Evolutionary conservation across 352 stramenopile species (phyloP).

Genomic region (Peronospora farinosa): DNA sequence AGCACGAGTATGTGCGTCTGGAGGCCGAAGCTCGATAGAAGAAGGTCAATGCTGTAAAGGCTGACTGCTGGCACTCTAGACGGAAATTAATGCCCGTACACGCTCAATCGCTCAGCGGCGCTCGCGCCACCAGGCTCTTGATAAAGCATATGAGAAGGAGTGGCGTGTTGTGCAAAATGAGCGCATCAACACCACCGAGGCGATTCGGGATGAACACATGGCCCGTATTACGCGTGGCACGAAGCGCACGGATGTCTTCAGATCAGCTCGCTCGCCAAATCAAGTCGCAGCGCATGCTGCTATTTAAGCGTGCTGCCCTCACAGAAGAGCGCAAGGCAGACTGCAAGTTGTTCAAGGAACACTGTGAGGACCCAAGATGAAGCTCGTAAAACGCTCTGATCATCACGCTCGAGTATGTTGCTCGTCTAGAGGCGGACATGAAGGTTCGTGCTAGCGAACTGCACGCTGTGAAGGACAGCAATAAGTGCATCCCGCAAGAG

Average conservation of each 20-base stretch:
- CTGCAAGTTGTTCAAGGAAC: conserved; percentile 72
- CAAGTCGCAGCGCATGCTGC: conserved; percentile 79
- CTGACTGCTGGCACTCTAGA: conserved; percentile 73
- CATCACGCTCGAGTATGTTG: conserved; percentile 82
- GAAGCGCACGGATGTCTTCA: conserved; percentile 82
- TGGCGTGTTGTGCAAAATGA: conserved; percentile 69
- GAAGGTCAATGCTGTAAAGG: conserved; percentile 79
- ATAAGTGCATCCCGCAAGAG: conserved; percentile 77
- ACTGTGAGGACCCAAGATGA: conserved; percentile 78
- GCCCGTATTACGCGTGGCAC: conserved; percentile 65
- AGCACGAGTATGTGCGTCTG: conserved; percentile 78
- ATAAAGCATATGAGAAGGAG: conserved; percentile 81
- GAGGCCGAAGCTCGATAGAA: conserved; percentile 66
- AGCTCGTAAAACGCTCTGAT: conserved; percentile 54
- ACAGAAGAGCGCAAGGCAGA: conserved; percentile 82
- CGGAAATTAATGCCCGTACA: conserved; percentile 64
- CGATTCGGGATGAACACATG: conserved; percentile 59
- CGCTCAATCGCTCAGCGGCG: conserved; percentile 71
- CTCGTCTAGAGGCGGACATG: conserved; percentile 79
- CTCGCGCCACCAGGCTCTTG: conserved; percentile 60
- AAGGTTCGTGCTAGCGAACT: conserved; percentile 74
- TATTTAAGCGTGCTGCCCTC: conserved; percentile 81
- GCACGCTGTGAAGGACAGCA: conserved; percentile 71
- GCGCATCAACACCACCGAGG: conserved; percentile 55
- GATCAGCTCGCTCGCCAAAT: conserved; percentile 71